Evolutionary conservation across 192 early-diverging fungal species (phyloP), one percentile per base, ranked within the genome.

Genomic region (Dimargaris cristalligena): DNA sequence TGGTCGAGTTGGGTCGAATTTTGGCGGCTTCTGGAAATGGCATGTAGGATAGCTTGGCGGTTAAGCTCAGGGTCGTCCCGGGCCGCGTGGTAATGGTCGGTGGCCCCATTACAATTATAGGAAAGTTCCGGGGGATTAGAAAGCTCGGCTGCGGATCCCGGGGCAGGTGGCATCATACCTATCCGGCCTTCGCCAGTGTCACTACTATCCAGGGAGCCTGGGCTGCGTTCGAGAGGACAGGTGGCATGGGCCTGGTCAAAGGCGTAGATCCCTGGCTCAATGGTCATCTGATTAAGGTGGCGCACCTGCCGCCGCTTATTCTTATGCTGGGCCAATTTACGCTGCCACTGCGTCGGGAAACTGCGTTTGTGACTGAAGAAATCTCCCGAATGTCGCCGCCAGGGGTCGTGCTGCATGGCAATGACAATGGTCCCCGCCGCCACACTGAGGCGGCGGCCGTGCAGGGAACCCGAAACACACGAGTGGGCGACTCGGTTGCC

Each of bases 371-470:
- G 18, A 34, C 32, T 6, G 9, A 34, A 34, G 35, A 57, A 34
- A n/a, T 57, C 55, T 2, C 55, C 34, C 16, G 55, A 57, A 34
- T 57, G 34, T 4, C 55, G 55, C 33, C 55, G 32, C 13, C 18
- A 57, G 28, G 34, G 18, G 35, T 57, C 55, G 35, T 2, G 30
- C 6, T 30, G 22, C 4, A 31, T 63, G 34, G 74, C 68, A 47
- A 75, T 72, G 34, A 72, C 70, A 29, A 75, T 62, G 18, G 66
- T 71, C 46, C 74, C 74, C 0, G 74, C 68, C 11, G 70, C 70
- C 25, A 68, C 48, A 14, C 63, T 65, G 18, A 75, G 60, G 38
- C 74, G 56, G 32, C 74, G 62, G 23, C 69, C 48, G 20, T 35
- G 33, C 50, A 49, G 16, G 32, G 50, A 25, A 28, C 22, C 50